Percentiles rank a stretch among this genome's conserved stretches.
Conservation (phyloP, 1,284 basidiomycete genomes). For the Ustilago vetiveriae region DNA sequence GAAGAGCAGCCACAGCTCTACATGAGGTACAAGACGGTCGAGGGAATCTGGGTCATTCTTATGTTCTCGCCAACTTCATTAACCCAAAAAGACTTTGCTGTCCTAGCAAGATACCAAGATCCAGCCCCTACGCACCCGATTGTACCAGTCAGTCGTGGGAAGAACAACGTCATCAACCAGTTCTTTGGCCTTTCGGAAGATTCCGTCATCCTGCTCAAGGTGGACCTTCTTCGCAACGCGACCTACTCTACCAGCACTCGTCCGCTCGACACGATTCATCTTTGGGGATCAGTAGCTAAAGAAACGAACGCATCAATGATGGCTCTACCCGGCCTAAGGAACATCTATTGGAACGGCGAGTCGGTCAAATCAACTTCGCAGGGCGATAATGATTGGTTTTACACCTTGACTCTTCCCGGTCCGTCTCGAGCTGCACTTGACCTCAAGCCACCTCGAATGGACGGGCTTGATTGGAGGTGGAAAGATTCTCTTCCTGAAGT, state of each 20-base stretch:
- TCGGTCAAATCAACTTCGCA: slow-evolving; percentile 4
- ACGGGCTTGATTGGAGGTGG: slow-evolving; percentile 73
- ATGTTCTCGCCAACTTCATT: slow-evolving; percentile 8
- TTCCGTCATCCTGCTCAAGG: slow-evolving; percentile 25
- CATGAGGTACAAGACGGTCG: slow-evolving; percentile 15
- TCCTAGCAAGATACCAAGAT: slow-evolving; percentile 1
- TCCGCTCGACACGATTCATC: slow-evolving; percentile 30
- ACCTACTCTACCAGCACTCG: slow-evolving; percentile 20
- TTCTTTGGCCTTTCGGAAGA: slow-evolving; percentile 28
- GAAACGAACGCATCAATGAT: slow-evolving; percentile 2
- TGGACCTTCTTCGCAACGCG: slow-evolving; percentile 38
- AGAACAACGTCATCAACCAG: slow-evolving; percentile 7
- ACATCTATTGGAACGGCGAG: slow-evolving; percentile 34
- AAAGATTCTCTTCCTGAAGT: slow-evolving; percentile 78
- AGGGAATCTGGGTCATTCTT: slow-evolving; percentile 10
- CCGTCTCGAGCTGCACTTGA: slow-evolving; percentile 5
- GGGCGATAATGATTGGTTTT: slow-evolving; percentile 10
- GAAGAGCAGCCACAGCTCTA: not conserved
- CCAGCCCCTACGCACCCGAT: not conserved
- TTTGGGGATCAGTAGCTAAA: slow-evolving; percentile 12
- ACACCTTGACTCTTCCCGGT: slow-evolving; percentile 14
- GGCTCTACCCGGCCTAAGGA: slow-evolving; percentile 17
- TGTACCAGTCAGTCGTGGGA: not conserved
- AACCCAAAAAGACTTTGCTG: slow-evolving; percentile 18
- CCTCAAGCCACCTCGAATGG: slow-evolving; percentile 18